Evolutionary conservation across 768 basidiomycete genomes (phyloP), one percentile per base, ranked within the genome.

Genomic region (Chiua virens): DNA sequence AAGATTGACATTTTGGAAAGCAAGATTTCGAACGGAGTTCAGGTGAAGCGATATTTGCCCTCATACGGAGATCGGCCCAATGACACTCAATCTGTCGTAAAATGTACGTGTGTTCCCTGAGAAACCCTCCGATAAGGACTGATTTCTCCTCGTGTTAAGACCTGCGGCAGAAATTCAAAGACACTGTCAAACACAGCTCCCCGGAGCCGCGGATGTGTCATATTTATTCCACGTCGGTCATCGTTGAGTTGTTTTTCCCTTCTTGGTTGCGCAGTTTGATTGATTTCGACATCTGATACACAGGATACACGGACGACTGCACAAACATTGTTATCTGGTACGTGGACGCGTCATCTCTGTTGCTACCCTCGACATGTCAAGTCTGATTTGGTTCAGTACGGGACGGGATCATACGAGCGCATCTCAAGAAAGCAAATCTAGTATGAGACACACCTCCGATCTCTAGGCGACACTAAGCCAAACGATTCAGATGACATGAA

Each of bases 41-140:
- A 69, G 58, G 73, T 92, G 27, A 80, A 74, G 21, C 74, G 77
- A 20, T 83, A 75, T 61, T 73, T 91, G 18, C 78, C 84, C 3
- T 83, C 82, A 28, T 91, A 85, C 53, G 87, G 82, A 2, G 77
- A 83, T 45, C 75, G 83, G 25, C 77, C 82, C 9, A 92, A 92
- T 58, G 86, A 89, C 47, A 76, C 79, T 5, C 75, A 73, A 18
- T 68, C 76, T 13, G 80, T 82, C 43, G 77, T 87, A 7, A 81
- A 79, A 68, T 90, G 89, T 89, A 55, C 50, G 79, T 73, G 13
- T 25, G 35, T 27, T 21, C 7, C 17, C 47, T 44, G 34, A 44
- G 34, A 35, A 36, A 32, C 49, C n/a, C 18, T 44, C 32, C 17
- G 5, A 15, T 28, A 11, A 14, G 21, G 20, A 27, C 42, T 56